Evolutionary conservation across 2,329 filamentous ascomycete genomes (phyloP), one percentile per base, ranked within the genome.

Genomic region (Corynespora cassiicola): DNA sequence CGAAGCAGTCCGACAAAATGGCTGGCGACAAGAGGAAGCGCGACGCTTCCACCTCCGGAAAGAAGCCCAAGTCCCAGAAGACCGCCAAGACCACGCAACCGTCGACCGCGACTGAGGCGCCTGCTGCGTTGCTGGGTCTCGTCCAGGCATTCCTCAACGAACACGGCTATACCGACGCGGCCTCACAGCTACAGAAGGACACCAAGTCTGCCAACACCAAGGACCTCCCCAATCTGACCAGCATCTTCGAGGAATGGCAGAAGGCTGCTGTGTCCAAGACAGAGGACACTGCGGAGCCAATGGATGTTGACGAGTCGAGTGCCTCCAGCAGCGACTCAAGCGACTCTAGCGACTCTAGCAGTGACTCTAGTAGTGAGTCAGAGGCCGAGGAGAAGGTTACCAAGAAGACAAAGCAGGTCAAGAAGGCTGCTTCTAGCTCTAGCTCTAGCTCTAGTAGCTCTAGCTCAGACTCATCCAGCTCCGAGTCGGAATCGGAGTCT

Each of bases 401-500:
- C 21, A 67, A 63, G 53, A 56, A 61, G 39, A 59, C 65, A 32
- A 40, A 46, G 15, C 50, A 45, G 28, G 50, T 47, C 23, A 35
- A 37, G 12, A 50, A 17, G 42, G 34, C 15, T 28, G 27, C 20
- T 9, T 50, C 54, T 7, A 47, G 44, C 27, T 43, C 39, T 18
- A 50, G 44, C 25, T 50, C 50, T 14, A 45, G 44, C 32, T 56
- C 44, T 10, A n/a, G n/a, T n/a, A 39, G 41, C 31, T 52, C 54
- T 2, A 54, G 47, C 42, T 63, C 57, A 8, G 47, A 54, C 14
- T 64, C 45, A 33, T 53, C 53, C 4, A 42, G 42, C 15, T 57
- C 56, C 10, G 44, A 44, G 24, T 53, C 58, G 7, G 56, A 58
- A 18, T 79, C 79, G 32, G 73, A 75, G 23, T 63, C 73, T 37